phyloP scores from a whole-genome alignment of 257 asterid genomes.

The Fraxinus americana region DNA sequence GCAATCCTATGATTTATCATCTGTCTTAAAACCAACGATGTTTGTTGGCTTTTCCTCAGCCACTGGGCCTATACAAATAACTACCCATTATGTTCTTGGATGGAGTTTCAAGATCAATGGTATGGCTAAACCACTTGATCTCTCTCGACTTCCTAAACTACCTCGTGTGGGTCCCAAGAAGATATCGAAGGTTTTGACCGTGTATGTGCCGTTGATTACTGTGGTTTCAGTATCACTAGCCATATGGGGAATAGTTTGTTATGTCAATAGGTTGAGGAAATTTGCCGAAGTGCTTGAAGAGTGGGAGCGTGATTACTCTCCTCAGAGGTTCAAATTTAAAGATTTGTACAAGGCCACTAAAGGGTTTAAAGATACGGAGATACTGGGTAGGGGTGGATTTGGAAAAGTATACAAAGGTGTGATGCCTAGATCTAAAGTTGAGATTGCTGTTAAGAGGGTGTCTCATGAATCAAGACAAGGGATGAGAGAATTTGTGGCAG shows the following conservation, averaged over 20 bases:
- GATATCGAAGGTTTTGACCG: constrained; percentile 28
- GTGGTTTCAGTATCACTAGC: background rate
- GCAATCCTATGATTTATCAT: constrained; percentile 38
- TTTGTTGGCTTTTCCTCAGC: constrained; percentile 67
- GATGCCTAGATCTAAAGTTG: constrained; percentile 35
- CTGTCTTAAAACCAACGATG: constrained; percentile 42
- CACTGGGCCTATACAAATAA: constrained; percentile 31
- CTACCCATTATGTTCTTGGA: constrained; percentile 59
- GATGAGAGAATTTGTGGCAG: constrained; percentile 63
- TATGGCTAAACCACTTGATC: constrained; percentile 36
- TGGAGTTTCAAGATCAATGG: constrained; percentile 62
- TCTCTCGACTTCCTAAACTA: constrained; percentile 52
- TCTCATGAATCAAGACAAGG: constrained; percentile 74
- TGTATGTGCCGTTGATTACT: constrained; percentile 41
- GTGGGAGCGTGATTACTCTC: constrained; percentile 59
- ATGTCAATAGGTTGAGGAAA: constrained; percentile 38
- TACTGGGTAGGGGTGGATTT: constrained; percentile 68
- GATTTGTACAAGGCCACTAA: constrained; percentile 62
- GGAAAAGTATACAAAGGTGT: constrained; percentile 65
- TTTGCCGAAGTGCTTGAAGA: constrained; percentile 58
- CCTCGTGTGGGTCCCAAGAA: constrained; percentile 50
- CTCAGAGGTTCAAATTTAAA: constrained; percentile 63
- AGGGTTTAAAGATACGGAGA: constrained; percentile 50
- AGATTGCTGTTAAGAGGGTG: constrained; percentile 60
- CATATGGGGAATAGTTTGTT: constrained; percentile 14